phyloP scores from a whole-genome alignment of 805 yeast genomes.

The Pichia rugopelliculosa region DNA sequence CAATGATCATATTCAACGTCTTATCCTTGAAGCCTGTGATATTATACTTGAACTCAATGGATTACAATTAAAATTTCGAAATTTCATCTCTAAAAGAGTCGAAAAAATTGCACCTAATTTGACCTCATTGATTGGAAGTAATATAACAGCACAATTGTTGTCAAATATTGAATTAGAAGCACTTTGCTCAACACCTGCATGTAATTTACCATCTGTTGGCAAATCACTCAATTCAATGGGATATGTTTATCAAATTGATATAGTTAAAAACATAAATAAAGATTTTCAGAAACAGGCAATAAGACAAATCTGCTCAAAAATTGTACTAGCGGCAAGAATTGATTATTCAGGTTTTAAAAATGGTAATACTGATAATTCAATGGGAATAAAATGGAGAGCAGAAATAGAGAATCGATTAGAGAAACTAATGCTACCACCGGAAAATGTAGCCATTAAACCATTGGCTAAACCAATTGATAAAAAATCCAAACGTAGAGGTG shows the following conservation, averaged over 20 bases:
- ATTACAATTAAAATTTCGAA: constrained; percentile 37
- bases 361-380: constrained; percentile 19
- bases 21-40: constrained; percentile 34
- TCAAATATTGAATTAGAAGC: constrained; percentile 64
- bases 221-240: constrained; percentile 44
- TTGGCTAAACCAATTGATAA: constrained; percentile 67
- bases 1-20: not conserved
- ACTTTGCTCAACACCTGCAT: constrained; percentile 65
- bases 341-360: constrained; percentile 42
- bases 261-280: constrained; percentile 53
- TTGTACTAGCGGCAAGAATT: constrained; percentile 74
- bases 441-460: constrained; percentile 57
- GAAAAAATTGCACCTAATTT: constrained; percentile 71
- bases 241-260: constrained; percentile 51
- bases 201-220: constrained; percentile 79
- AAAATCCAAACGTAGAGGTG: constrained; percentile 80
- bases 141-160: constrained; percentile 65
- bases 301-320: constrained; percentile 72
- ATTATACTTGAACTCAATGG: constrained; percentile 39
- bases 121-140: constrained; percentile 62
- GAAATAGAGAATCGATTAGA: constrained; percentile 62
- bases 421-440: constrained; percentile 74
- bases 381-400: constrained; percentile 51
- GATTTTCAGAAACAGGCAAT: constrained; percentile 61
- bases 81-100: constrained; percentile 50